phyloP scores from a whole-genome alignment of 2,329 filamentous ascomycete genomes.

The Dryadomyces sulphureus region DNA sequence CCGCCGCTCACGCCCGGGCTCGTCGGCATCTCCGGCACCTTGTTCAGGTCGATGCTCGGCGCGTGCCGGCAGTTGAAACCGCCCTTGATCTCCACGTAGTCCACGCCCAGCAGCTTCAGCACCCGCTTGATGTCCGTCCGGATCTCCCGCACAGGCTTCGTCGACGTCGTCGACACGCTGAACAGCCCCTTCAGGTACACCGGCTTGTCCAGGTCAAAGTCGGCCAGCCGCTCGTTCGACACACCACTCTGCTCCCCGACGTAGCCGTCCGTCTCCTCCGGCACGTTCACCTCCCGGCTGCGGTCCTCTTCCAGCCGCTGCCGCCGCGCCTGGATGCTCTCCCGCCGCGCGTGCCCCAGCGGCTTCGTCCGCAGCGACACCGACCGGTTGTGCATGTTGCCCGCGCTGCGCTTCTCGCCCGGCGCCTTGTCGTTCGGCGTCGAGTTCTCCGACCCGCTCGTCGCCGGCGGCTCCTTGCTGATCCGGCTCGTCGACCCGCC shows the following conservation, averaged over 20 bases:
- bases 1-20: conserved; percentile 34
- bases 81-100: conserved; percentile 81
- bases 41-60: conserved; percentile 78
- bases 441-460: conserved; percentile 69
- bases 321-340: conserved; percentile 82
- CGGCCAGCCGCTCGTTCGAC: conserved; percentile 46
- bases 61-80: conserved; percentile 82
- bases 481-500: conserved; percentile 22
- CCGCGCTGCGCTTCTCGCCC: conserved; percentile 32
- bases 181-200: conserved; percentile 94
- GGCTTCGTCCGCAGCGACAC: conserved; percentile 69
- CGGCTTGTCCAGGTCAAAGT: conserved; percentile 74
- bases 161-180: conserved; percentile 92
- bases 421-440: conserved; percentile 37
- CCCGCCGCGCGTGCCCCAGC: conserved; percentile 72
- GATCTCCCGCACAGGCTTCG: conserved; percentile 74
- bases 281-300: conserved; percentile 59
- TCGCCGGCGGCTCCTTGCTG: conserved; percentile 52
- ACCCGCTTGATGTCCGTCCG: conserved; percentile 83
- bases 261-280: conserved; percentile 82
- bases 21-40: conserved; percentile 47
- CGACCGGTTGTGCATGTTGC: conserved; percentile 29
- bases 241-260: conserved; percentile 45
- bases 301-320: conserved; percentile 37
- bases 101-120: conserved; percentile 73